These are phyloP conservation scores for Prosopis cineraria DNA, from an alignment of 306 rosid species.

Conservation along the genomic window DNA sequence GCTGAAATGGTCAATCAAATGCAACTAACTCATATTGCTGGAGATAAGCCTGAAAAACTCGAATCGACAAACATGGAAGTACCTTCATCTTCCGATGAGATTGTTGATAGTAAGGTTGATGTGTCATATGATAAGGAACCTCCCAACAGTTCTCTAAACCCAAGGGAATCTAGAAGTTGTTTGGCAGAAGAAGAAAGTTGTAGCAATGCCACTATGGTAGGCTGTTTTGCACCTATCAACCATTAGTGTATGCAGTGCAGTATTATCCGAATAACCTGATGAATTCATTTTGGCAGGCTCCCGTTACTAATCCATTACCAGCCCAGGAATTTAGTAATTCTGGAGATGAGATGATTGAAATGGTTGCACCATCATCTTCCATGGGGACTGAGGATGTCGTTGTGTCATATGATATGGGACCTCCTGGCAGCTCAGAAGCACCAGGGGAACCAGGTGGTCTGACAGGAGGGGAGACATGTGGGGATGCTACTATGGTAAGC, in stretches of 20 bases:
- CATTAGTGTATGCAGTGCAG: neutral
- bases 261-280: neutral
- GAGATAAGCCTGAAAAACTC: conserved; percentile 2
- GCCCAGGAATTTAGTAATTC: conserved; percentile 33
- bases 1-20: conserved; percentile 31
- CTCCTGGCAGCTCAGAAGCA: neutral
- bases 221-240: neutral
- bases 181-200: neutral
- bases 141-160: neutral
- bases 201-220: neutral
- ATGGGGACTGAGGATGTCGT: conserved; percentile 16
- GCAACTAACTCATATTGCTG: conserved; percentile 35
- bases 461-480: neutral
- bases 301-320: conserved; percentile 2
- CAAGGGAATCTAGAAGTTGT: neutral
- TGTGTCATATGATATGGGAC: neutral
- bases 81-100: conserved; percentile 26
- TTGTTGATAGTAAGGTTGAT: conserved; percentile 15
- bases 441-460: neutral
- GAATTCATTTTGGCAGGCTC: conserved; percentile 13
- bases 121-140: neutral
- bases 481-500: conserved; percentile 8
- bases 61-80: conserved; percentile 13
- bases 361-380: conserved; percentile 27
- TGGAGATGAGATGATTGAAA: conserved; percentile 29